Base-by-base conservation (phyloP, 768 basidiomycete genomes). In the Termitomyces sp. region DNA sequence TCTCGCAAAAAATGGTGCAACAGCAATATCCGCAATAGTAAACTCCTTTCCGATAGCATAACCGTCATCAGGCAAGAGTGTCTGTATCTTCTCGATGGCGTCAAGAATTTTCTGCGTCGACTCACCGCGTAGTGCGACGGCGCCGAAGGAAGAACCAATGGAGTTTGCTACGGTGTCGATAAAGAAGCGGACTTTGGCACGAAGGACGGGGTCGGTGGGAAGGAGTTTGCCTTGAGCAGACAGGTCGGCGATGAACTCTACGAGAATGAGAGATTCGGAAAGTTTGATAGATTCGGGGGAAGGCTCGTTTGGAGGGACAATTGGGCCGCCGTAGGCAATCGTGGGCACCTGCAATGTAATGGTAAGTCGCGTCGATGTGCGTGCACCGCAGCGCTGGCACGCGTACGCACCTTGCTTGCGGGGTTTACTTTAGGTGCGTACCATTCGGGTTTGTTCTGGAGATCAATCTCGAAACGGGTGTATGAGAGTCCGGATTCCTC, bases 391-490 rank as follows among this genome's bases (percentile, higher is more conserved):
- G 6, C 6, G 40, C 4, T 28, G 36, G n/a, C 10, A 33, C n/a
- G n/a, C 49, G 13, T 14, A 40, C 26, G 4, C 18, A 85, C 87
- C 79, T 87, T 88, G 72, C 81, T 80, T 0, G 80, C 85, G 1
- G 83, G 82, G 70, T 89, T 89, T 41, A 89, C 80, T 60, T 83
- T 79, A 0, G 79, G 77, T 0, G 80, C 80, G 65, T 86, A 88
- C 87, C 86, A 88, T 55, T 80, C 82, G 0, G 87, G 87, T 72
- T 89, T 89, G 73, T 85, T 84, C 62, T 58, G 52, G 16, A 89
- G 70, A 64, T 88, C 84, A 48, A 89, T 80, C 62, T 87, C 79
- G 61, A 74, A 86, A 14, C 77, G 69, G 28, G 73, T 81, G 67
- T 73, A 83, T 1, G 75, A 63, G 4, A 80, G 75, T 4, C 78